Percentiles rank a stretch among this genome's conserved stretches.
Evolutionary conservation across 768 basidiomycete genomes (phyloP).

Genomic region (Suillus tomentosus): DNA sequence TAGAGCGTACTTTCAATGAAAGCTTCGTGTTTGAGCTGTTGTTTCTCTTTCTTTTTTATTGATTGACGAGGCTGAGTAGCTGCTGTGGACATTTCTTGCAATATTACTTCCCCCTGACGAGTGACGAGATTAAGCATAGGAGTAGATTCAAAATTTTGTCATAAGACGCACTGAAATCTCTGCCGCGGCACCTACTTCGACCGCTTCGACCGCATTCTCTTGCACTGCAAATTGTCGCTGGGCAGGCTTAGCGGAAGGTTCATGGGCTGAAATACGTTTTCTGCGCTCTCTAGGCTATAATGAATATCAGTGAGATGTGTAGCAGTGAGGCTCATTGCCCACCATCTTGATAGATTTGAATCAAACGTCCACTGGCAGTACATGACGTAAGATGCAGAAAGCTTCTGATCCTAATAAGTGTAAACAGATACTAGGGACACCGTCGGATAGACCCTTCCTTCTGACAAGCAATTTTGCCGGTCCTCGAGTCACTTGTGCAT

Average conservation of each 20-base stretch:
- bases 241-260: conserved; percentile 49
- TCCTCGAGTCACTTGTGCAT: neutral
- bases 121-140: neutral
- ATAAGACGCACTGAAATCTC: conserved; percentile 43
- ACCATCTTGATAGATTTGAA: conserved; percentile 23
- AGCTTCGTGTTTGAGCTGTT: conserved; percentile 62
- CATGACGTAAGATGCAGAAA: neutral
- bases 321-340: conserved; percentile 9
- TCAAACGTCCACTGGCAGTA: neutral
- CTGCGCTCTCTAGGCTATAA: conserved; percentile 39
- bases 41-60: conserved; percentile 68
- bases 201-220: conserved; percentile 48
- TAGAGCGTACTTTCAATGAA: conserved; percentile 61
- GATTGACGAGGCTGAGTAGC: conserved; percentile 29
- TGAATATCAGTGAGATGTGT: conserved; percentile 16
- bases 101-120: neutral
- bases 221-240: conserved; percentile 54
- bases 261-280: conserved; percentile 48
- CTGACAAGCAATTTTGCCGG: too few species aligned
- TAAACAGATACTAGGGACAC: neutral
- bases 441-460: too few species aligned
- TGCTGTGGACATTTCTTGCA: conserved; percentile 38
- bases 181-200: conserved; percentile 45
- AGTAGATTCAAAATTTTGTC: neutral
- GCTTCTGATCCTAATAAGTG: conserved; percentile 5